A percentile compares a stretch with the other conserved stretches of the same genome.
These are phyloP conservation scores for Hirsutella rhossiliensis DNA, from an alignment of 2,329 filamentous ascomycete species.

Conservation along the genomic window DNA sequence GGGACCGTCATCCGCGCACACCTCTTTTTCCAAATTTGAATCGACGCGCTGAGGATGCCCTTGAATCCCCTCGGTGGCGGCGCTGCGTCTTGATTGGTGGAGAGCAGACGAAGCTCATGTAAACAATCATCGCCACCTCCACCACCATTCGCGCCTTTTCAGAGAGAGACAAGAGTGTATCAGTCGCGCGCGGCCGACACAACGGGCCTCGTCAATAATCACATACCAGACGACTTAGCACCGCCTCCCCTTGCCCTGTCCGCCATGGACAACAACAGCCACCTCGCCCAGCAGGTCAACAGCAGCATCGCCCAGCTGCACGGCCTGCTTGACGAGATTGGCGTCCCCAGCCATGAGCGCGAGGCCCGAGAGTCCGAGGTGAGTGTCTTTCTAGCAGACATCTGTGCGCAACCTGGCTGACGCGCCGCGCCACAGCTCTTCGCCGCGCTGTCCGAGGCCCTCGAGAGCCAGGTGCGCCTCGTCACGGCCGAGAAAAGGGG, in stretches of 20 bases:
- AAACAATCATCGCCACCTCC: too few species aligned
- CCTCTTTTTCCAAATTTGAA: too few species aligned
- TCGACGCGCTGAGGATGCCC: too few species aligned
- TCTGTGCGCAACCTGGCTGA: background rate
- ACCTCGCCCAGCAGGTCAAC: conserved; percentile 89
- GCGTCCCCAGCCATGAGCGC: conserved; percentile 85
- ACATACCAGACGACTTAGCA: background rate
- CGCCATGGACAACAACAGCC: conserved; percentile 55
- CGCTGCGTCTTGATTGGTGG: too few species aligned
- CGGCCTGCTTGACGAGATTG: conserved; percentile 93
- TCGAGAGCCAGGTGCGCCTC: conserved; percentile 77
- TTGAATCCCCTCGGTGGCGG: too few species aligned
- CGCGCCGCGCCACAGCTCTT: conserved; percentile 60
- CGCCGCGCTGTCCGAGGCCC: conserved; percentile 76
- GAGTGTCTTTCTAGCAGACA: background rate
- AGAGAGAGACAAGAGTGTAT: too few species aligned
- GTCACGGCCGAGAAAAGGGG: conserved; percentile 84
- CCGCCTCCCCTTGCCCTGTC: background rate
- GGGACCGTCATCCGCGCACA: too few species aligned
- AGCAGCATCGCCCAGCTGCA: conserved; percentile 89
- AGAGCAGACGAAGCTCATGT: too few species aligned
- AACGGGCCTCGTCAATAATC: too few species aligned
- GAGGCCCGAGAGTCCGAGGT: conserved; percentile 85
- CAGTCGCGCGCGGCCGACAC: too few species aligned
- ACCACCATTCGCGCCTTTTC: too few species aligned